These are phyloP conservation scores for Nothophoma quercina DNA, from an alignment of 2,329 filamentous ascomycete species.

Conservation along the genomic window DNA sequence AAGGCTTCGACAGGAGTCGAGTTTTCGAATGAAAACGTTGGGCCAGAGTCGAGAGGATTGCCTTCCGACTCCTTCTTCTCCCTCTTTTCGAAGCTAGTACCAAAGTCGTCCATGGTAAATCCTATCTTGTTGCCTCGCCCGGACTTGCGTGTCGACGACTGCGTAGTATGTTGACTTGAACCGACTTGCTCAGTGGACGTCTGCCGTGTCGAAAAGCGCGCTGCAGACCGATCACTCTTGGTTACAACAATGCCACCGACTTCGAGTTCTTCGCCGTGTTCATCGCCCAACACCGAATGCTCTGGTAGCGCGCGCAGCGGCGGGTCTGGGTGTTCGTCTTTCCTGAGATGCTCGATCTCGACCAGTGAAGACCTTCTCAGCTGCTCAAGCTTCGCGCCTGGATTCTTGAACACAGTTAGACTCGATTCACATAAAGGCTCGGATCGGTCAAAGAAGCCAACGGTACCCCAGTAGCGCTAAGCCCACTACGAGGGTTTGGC, in stretches of 20 bases:
- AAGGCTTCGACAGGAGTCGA: conserved; percentile 11
- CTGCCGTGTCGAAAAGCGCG: conserved; percentile 6
- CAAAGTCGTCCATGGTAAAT: conserved; percentile 31
- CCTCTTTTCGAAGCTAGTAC: conserved; percentile 16
- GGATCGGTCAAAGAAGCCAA: conserved; percentile 41
- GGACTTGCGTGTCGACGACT: conserved; percentile 13
- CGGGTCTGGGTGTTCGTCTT: conserved; percentile 38
- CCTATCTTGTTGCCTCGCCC: conserved; percentile 24
- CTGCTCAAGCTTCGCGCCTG: conserved; percentile 55
- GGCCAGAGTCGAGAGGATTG: neutral
- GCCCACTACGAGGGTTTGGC: conserved; percentile 20
- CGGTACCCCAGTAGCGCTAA: conserved; percentile 37
- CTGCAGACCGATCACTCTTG: conserved; percentile 16
- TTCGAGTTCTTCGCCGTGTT: conserved; percentile 18
- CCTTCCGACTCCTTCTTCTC: conserved; percentile 13
- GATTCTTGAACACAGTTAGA: conserved; percentile 51
- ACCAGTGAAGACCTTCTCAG: conserved; percentile 56
- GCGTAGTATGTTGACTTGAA: conserved; percentile 7
- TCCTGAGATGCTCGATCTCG: conserved; percentile 51
- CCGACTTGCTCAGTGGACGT: conserved; percentile 3
- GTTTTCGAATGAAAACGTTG: conserved; percentile 9
- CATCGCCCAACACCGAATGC: conserved; percentile 37
- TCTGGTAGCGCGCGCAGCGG: conserved; percentile 48
- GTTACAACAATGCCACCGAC: conserved; percentile 15
- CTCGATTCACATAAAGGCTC: conserved; percentile 40